Percentiles rank a stretch among this genome's conserved stretches.
phyloP scores from a whole-genome alignment of 176 grass and related monocot species.

The Pontederia crassipes region DNA sequence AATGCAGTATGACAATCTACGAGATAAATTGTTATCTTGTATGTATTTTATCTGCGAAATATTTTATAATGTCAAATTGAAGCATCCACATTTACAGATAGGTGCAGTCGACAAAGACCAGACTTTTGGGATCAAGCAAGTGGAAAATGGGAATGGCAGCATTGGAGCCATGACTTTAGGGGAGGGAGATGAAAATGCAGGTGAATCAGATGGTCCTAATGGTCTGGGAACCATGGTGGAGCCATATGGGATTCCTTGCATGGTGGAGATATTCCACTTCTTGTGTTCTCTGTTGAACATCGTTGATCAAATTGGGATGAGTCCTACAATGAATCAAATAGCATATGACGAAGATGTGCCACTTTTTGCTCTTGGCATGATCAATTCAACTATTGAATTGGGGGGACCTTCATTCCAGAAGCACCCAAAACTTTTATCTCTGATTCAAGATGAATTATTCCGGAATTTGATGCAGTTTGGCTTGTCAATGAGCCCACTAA shows the following conservation, averaged over 20 bases:
- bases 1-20: no score
- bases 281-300: constrained; percentile 93
- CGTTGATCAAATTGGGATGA: constrained; percentile 72
- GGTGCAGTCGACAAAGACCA: constrained; percentile 34
- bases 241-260: constrained; percentile 67
- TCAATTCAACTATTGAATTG: constrained; percentile 70
- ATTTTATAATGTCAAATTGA: constrained; percentile 11
- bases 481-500: constrained; percentile 85
- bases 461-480: constrained; percentile 92
- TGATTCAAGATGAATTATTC: constrained; percentile 90
- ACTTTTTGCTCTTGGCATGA: constrained; percentile 80
- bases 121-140: constrained; percentile 30
- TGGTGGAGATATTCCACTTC: constrained; percentile 95
- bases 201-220: constrained; percentile 8
- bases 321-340: constrained; percentile 57
- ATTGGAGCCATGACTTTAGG: constrained; percentile 33
- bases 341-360: constrained; percentile 96
- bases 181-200: constrained; percentile 22
- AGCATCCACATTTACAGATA: constrained; percentile 35
- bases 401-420: constrained; percentile 47
- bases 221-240: constrained; percentile 39
- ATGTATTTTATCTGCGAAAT: constrained; percentile 13
- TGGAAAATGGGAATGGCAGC: constrained; percentile 48
- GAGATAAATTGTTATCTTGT: background rate
- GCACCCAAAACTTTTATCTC: constrained; percentile 55